These are phyloP conservation scores for Aspergillus coremiiformis DNA, from an alignment of 495 filamentous ascomycete species.

Conservation along the genomic window DNA sequence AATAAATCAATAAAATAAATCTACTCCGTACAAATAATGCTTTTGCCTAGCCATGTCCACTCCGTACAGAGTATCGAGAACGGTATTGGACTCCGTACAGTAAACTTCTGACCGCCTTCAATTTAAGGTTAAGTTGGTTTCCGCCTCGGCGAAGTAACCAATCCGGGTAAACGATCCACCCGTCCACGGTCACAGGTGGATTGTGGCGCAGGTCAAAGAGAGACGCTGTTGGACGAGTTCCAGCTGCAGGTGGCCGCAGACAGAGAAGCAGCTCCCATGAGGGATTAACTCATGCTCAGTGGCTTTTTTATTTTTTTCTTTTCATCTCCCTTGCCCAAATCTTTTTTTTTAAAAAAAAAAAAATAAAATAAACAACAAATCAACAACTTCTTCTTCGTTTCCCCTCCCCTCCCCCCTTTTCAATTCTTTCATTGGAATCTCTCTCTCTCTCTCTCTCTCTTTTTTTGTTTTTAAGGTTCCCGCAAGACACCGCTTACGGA, in stretches of 20 bases:
- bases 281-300: not conserved
- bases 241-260: not conserved
- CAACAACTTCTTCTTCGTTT: not conserved
- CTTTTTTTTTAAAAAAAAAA: too few species aligned
- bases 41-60: too few species aligned
- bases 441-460: not conserved
- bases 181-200: too few species aligned
- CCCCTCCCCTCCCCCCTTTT: not conserved
- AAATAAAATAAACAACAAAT: too few species aligned
- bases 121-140: not conserved
- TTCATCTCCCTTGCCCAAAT: not conserved
- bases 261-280: not conserved
- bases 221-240: not conserved
- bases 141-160: not conserved
- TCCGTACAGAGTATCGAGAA: too few species aligned
- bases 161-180: not conserved
- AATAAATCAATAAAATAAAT: too few species aligned
- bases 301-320: not conserved
- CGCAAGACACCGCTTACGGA: not conserved
- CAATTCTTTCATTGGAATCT: not conserved
- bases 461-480: not conserved
- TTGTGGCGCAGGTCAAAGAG: not conserved
- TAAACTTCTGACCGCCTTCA: not conserved
- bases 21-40: too few species aligned
- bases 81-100: too few species aligned